Percentiles rank a stretch among this genome's conserved stretches.
phyloP scores from a whole-genome alignment of 192 early-diverging fungal genomes.

The Lobosporangium transversale region DNA sequence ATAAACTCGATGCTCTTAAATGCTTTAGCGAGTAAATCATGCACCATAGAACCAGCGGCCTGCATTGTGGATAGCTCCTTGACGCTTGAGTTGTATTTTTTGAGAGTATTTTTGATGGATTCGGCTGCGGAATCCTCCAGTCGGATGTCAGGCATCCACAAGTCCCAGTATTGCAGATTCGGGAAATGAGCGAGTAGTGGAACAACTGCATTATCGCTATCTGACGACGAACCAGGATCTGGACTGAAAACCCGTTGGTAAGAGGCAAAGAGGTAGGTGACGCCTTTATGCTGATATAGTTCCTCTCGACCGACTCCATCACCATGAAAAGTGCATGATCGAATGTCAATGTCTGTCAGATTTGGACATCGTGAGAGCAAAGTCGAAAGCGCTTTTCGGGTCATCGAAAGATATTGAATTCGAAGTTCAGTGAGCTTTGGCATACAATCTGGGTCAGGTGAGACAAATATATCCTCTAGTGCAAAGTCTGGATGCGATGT shows the following conservation, averaged over 20 bases:
- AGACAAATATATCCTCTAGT: too few relatives aligned
- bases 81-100: neutral
- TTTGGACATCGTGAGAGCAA: neutral
- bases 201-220: too few relatives aligned
- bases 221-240: too few relatives aligned
- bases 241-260: neutral
- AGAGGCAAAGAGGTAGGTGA: neutral
- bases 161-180: neutral
- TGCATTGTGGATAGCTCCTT: neutral
- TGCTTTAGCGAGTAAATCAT: neutral
- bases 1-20: neutral
- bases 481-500: too few relatives aligned
- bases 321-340: neutral
- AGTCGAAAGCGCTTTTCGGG: neutral
- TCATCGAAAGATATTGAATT: neutral
- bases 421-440: neutral
- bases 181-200: neutral
- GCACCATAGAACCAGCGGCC: neutral
- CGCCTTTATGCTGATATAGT: neutral
- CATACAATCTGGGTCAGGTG: too few relatives aligned
- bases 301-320: neutral
- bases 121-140: neutral
- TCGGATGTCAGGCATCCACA: neutral
- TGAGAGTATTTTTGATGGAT: neutral
- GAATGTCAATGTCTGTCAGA: neutral